Evolutionary conservation across 257 asterid species (phyloP), one percentile per base, ranked within the genome.

Genomic region (Plantago major): DNA sequence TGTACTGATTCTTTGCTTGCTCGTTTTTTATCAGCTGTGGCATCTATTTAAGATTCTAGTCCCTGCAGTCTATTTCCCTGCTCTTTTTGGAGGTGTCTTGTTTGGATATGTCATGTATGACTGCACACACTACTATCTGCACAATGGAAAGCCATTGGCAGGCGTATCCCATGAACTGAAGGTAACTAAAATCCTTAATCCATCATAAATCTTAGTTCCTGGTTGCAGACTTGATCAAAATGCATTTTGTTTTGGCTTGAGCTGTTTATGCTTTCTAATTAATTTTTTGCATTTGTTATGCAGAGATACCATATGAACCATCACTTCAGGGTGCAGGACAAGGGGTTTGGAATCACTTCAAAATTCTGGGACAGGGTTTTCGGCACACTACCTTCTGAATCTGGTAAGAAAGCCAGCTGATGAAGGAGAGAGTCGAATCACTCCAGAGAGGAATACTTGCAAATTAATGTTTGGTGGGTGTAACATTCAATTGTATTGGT

Each of bases 241-340:
- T 30, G 11, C 0, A 11, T 11, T 12, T 8, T n/a, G 10, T 22
- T 4, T 18, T 58, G 3, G 3, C 16, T 10, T 16, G 17, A 44
- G 10, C 14, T 2, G 15, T 17, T 11, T 14, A 40, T 10, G 40
- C 17, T 26, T 12, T 69, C 40, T 65, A 63, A 33, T 15, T 54
- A 28, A 42, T 11, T 5, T 55, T 19, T 53, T 38, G 5, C 22
- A 46, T 42, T 12, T 44, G 28, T 67, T 46, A 16, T 75, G 84
- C 86, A 90, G 98, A 84, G 73, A 76, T 88, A 88, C 69, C 96
- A 91, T 71, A 67, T 91, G 67, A 84, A 86, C 57, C 98, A 91
- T 71, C 98, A 91, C 71, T 88, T 88, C 80, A 94, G 95, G 12
- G 56, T 91, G 62, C 95, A 91, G 61, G 76, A 70, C 46, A 88